phyloP scores from a whole-genome alignment of 306 rosid species.

The Purshia tridentata region DNA sequence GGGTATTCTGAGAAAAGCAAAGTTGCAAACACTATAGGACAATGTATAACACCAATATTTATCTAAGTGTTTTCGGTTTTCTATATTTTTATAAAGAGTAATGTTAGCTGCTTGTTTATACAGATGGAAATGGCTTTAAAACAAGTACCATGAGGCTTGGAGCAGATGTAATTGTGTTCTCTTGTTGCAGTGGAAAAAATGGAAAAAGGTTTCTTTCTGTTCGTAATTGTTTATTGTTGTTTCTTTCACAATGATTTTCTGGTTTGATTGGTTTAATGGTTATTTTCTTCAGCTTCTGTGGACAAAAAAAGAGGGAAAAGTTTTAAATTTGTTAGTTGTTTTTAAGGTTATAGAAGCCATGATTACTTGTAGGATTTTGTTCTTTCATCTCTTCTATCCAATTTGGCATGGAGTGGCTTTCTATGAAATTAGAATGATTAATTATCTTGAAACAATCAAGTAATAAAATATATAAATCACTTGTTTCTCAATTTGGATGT shows the following conservation, averaged over 20 bases:
- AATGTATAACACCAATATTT: constrained; percentile 44
- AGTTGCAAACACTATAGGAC: constrained; percentile 90
- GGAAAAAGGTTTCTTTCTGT: constrained; percentile 59
- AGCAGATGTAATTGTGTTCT: constrained; percentile 94
- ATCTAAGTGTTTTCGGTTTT: constrained; percentile 8
- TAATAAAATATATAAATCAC: not conserved
- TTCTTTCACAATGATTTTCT: constrained; percentile 10
- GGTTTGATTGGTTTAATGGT: not conserved
- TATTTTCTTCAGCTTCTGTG: not conserved
- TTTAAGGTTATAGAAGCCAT: not conserved
- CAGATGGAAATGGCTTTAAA: constrained; percentile 99
- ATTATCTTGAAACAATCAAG: not conserved
- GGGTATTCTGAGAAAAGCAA: constrained; percentile 92
- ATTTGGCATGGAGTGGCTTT: not conserved
- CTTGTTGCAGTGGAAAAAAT: constrained; percentile 64
- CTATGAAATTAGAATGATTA: not conserved
- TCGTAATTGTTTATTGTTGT: constrained; percentile 19
- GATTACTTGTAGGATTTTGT: not conserved
- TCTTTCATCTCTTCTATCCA: not conserved
- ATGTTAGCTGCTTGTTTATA: constrained; percentile 35
- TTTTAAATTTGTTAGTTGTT: not conserved
- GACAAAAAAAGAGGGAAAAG: not conserved
- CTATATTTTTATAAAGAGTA: constrained; percentile 11
- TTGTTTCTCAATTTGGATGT: not conserved
- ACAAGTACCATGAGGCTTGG: constrained; percentile 99